Evolutionary conservation across 73 alveolate genomes (phyloP).

Genomic region (Breviolum minutum): DNA sequence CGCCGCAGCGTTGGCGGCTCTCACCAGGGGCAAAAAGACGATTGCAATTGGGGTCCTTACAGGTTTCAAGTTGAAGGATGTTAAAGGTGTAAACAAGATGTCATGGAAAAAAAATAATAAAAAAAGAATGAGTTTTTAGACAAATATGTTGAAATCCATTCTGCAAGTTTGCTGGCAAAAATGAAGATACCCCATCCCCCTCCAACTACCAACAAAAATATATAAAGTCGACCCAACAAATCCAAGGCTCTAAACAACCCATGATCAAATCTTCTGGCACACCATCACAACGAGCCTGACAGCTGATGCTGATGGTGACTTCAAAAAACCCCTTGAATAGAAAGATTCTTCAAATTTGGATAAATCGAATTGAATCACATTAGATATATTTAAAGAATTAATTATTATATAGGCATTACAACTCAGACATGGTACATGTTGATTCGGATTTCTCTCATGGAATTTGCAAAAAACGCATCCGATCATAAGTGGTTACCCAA

Average conservation of each 20-base stretch:
- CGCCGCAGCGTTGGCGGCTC: conserved; percentile 44
- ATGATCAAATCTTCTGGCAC: conserved; percentile 39
- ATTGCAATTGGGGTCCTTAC: conserved; percentile 47
- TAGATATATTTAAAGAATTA: too few relatives aligned
- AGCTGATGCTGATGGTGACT: not conserved
- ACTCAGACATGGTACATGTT: not conserved
- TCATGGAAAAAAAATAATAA: too few relatives aligned
- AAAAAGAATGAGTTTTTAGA: too few relatives aligned
- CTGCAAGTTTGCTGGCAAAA: too few relatives aligned
- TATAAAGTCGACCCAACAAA: not conserved
- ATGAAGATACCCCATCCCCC: too few relatives aligned
- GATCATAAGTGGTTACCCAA: not conserved
- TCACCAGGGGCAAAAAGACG: not conserved
- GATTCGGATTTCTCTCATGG: not conserved
- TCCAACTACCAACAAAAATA: too few relatives aligned
- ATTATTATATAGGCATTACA: too few relatives aligned
- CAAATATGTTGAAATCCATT: too few relatives aligned
- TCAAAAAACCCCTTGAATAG: not conserved
- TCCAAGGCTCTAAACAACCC: conserved; percentile 19
- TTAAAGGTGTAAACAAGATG: too few relatives aligned
- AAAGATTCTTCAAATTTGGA: not conserved
- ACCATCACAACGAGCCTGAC: conserved; percentile 44
- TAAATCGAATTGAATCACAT: not conserved
- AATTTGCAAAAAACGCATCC: not conserved
- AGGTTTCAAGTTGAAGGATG: not conserved